A percentile compares a stretch with the other conserved stretches of the same genome.
Evolutionary conservation across 768 basidiomycete genomes (phyloP).

Genomic region (Agaricus sinodeliciosus): DNA sequence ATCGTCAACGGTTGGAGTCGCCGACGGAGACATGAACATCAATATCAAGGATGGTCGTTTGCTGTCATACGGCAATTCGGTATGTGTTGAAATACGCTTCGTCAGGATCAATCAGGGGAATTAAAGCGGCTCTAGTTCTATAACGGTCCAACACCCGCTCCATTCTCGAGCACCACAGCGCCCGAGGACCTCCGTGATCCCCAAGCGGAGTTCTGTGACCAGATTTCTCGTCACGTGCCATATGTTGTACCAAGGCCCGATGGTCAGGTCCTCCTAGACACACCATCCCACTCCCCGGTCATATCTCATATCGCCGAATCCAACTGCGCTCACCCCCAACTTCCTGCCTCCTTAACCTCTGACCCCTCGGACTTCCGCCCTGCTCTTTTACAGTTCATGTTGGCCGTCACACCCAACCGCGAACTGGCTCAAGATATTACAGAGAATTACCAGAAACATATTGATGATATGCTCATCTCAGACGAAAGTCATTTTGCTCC

Average conservation of each 20-base stretch:
- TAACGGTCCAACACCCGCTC: conserved; percentile 46
- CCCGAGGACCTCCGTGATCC: conserved; percentile 32
- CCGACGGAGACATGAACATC: conserved; percentile 88
- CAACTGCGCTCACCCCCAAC: conserved; percentile 49
- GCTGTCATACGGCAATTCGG: conserved; percentile 84
- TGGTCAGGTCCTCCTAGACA: conserved; percentile 31
- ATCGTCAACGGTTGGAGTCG: conserved; percentile 79
- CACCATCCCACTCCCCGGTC: conserved; percentile 18
- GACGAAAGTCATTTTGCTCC: conserved; percentile 41
- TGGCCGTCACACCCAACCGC: conserved; percentile 56
- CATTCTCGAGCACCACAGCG: conserved; percentile 23
- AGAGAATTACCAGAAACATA: conserved; percentile 41
- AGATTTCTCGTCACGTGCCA: conserved; percentile 19
- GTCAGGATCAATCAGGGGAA: conserved; percentile 5
- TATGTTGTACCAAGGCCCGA: conserved; percentile 9
- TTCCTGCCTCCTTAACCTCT: conserved; percentile 30
- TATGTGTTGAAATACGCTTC: conserved; percentile 29
- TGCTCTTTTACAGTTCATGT: conserved; percentile 75
- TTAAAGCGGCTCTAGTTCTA: conserved; percentile 52
- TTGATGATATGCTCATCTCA: conserved; percentile 41
- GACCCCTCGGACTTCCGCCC: conserved; percentile 38
- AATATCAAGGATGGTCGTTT: conserved; percentile 83
- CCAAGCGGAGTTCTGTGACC: conserved; percentile 48
- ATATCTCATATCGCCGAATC: conserved; percentile 43
- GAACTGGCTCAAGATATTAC: conserved; percentile 42